Evolutionary conservation across 2,329 filamentous ascomycete species (phyloP).

Genomic region (Colletotrichum acutatum): DNA sequence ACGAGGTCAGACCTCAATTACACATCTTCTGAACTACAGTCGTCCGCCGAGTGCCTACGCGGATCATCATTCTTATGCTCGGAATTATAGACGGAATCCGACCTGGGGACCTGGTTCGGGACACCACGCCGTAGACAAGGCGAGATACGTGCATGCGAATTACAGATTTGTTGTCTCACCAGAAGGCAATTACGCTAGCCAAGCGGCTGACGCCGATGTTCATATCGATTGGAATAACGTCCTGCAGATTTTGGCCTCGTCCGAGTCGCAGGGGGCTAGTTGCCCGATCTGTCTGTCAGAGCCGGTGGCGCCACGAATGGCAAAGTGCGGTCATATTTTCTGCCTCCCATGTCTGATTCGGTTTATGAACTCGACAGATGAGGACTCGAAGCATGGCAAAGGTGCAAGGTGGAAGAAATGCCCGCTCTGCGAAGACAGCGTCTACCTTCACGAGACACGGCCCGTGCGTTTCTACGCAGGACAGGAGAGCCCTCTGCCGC

Average conservation of each 20-base stretch:
- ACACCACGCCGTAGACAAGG: slow-evolving; percentile 91
- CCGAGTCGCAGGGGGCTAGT: slow-evolving; percentile 86
- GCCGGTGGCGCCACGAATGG: slow-evolving; percentile 95
- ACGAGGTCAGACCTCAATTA: slow-evolving; percentile 96
- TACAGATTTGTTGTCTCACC: slow-evolving; percentile 97
- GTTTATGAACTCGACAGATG: slow-evolving; percentile 90
- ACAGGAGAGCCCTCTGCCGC: slow-evolving; percentile 83
- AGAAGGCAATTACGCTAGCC: slow-evolving; percentile 79
- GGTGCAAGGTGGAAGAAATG: slow-evolving; percentile 91
- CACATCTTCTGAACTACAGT: slow-evolving; percentile 93
- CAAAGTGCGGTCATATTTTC: slow-evolving; percentile 96
- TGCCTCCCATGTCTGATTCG: slow-evolving; percentile 93
- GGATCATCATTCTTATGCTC: slow-evolving; percentile 61
- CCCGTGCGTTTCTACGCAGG: slow-evolving; percentile 92
- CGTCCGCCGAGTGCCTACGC: slow-evolving; percentile 78
- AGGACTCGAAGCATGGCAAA: slow-evolving; percentile 75
- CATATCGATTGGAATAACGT: slow-evolving; percentile 92
- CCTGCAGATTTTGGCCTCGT: slow-evolving; percentile 89
- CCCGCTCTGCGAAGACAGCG: slow-evolving; percentile 91
- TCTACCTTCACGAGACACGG: slow-evolving; percentile 91
- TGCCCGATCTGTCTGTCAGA: slow-evolving; percentile 96
- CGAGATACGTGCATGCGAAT: slow-evolving; percentile 91
- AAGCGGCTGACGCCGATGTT: slow-evolving; percentile 87
- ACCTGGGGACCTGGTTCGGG: slow-evolving; percentile 90
- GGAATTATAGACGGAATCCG: slow-evolving; percentile 75